phyloP scores from a whole-genome alignment of 192 early-diverging fungal genomes.

The Umbelopsis ramanniana region DNA sequence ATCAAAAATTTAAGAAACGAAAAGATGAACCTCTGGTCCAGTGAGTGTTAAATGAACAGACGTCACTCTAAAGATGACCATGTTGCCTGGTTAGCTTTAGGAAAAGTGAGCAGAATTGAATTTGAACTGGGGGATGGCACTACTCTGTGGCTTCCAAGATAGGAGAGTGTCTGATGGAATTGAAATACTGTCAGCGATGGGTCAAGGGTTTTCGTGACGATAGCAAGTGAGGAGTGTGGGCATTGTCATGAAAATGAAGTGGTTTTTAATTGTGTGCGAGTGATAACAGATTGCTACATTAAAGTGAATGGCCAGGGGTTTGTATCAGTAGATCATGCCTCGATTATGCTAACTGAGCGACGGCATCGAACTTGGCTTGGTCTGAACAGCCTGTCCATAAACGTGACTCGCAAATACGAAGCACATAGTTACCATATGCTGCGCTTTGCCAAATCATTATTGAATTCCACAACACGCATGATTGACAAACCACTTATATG shows the following conservation, averaged over 20 bases:
- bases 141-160: background rate
- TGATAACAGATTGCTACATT: too few species aligned
- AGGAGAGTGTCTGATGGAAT: slow-evolving; percentile 1
- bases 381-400: too few species aligned
- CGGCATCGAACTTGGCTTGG: too few species aligned
- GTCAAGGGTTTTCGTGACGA: background rate
- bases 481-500: slow-evolving; percentile 72
- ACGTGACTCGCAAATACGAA: background rate
- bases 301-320: too few species aligned
- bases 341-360: too few species aligned
- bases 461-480: slow-evolving; percentile 16
- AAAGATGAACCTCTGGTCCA: too few species aligned
- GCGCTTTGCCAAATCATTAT: background rate
- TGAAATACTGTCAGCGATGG: background rate
- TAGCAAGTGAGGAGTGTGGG: too few species aligned
- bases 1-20: background rate
- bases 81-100: background rate
- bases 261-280: too few species aligned
- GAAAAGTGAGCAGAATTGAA: slow-evolving; percentile 5
- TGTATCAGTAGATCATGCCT: too few species aligned
- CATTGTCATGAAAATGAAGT: too few species aligned
- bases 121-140: slow-evolving; percentile 12
- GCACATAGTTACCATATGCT: background rate
- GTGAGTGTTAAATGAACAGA: too few species aligned
- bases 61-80: background rate